A percentile compares a stretch with the other conserved stretches of the same genome.
phyloP scores from a whole-genome alignment of 139 green algal species.

The Ettlia oleoabundans region DNA sequence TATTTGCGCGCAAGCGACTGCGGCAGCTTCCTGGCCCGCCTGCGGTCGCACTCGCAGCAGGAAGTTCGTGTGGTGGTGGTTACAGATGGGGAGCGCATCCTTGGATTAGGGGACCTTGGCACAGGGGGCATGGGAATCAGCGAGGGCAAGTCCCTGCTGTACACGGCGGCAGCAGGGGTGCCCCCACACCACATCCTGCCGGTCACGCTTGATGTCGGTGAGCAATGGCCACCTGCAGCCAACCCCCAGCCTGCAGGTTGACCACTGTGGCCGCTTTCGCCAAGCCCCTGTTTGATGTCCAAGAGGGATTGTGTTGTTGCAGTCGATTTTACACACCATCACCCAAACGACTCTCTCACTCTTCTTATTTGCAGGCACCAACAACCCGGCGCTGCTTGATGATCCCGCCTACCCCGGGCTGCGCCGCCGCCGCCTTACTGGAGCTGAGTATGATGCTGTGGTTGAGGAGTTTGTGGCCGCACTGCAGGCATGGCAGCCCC shows the following conservation, averaged over 20 bases:
- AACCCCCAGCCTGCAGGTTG: not conserved
- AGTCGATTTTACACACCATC: too few species aligned
- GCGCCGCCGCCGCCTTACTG: slow-evolving; percentile 44
- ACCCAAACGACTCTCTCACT: not conserved
- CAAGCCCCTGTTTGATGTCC: not conserved
- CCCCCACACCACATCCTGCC: slow-evolving; percentile 71
- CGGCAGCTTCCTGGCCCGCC: slow-evolving; percentile 47
- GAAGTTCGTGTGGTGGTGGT: slow-evolving; percentile 62
- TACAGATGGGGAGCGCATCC: slow-evolving; percentile 74
- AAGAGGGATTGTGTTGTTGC: too few species aligned
- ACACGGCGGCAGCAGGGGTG: slow-evolving; percentile 63
- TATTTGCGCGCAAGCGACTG: slow-evolving; percentile 37
- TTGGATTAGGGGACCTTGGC: slow-evolving; percentile 74
- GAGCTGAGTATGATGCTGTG: slow-evolving; percentile 61
- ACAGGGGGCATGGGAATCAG: slow-evolving; percentile 65
- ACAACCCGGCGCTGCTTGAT: slow-evolving; percentile 78
- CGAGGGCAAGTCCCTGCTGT: slow-evolving; percentile 53
- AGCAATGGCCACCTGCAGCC: not conserved
- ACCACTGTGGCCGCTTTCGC: not conserved
- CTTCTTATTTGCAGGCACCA: slow-evolving; percentile 74
- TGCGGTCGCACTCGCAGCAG: slow-evolving; percentile 51
- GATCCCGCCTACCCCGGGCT: slow-evolving; percentile 79
- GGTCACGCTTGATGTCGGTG: slow-evolving; percentile 80
- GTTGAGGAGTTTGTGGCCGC: slow-evolving; percentile 69
- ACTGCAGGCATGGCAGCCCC: slow-evolving; percentile 61